Base-by-base conservation (phyloP, 768 basidiomycete genomes). In the Trametes cinnabarina region DNA sequence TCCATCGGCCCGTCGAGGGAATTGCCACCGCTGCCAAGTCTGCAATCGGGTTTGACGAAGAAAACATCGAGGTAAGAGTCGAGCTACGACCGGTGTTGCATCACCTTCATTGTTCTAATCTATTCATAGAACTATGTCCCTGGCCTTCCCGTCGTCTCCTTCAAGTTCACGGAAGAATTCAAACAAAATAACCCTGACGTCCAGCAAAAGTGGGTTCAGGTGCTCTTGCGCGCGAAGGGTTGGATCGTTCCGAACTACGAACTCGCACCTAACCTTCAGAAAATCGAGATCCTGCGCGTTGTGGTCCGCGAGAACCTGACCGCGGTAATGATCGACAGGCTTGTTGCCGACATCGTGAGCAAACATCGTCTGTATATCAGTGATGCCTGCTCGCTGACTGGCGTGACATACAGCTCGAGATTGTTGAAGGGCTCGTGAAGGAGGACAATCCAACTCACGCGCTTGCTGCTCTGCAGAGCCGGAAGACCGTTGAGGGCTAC, bases 331-430 rank as follows among this genome's bases (percentile, higher is more conserved):
- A 71, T 74, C 53, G 72, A 74, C 53, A 41, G 83, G 53, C 78
- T 94, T 22, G 72, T 93, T 20, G 72, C 72, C 2, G 91, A 94
- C 58, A 74, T 93, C 44, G 86, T 89, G 64, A 71, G 85, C 74
- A 6, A 22, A 15, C 44, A 46, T 26, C 2, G 5, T 10, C 11
- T 15, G 44, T 15, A 22, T 14, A 14, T 39, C 25, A 15, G 30
- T 32, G 30, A 32, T 32, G 30, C 7, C 4, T 7, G 8, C 12
- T 28, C 20, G n/a, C 25, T n/a, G 14, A 14, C 23, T 57, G 23
- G 47, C 30, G 28, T 56, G 43, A 46, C 34, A 28, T 56, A 43
- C 60, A 89, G 81, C 73, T 92, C 26, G 82, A 86, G 65, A 71
- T 90, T 26, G 88, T 87, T 0, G 82, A 89, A 66, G 72, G 76